Base-by-base conservation (phyloP, 106 monocot species). In the Agapanthus africanus region DNA sequence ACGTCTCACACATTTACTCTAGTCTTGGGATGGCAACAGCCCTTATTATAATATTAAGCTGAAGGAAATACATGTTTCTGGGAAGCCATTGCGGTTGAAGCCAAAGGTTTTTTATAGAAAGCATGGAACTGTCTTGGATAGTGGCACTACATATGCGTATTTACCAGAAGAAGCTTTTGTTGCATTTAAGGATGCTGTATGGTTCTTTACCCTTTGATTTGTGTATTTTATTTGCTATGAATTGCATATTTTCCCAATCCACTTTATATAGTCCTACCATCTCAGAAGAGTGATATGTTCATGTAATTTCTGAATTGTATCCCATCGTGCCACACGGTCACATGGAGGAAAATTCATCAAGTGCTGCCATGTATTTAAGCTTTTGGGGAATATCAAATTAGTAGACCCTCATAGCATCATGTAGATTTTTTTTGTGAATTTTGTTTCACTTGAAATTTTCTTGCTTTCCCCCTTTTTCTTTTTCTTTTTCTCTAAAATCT, bases 91-190 rank as follows among this genome's bases (percentile, higher is more conserved):
- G 71, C 67, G 67, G 11, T 67, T 97, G 61, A 77, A 87, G 46
- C 70, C 86, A 21, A 84, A 66, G 70, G 79, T 89, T 4, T 97
- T 97, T 70, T 70, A 97, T 73, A 66, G 79, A 35, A 82, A 81
- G 69, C 80, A 92, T 52, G 97, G 97, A 65, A 92, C 91, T 61
- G 78, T 97, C 31, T 78, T 97, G 79, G 97, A 97, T 79, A 97
- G 97, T 79, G 97, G 97, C n/a, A 97, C 97, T 15, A 97, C 97
- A 68, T 92, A 87, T 83, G 91, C 97, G 28, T 97, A 97, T 56
- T 71, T 97, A 61, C 91, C 97, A 22, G 78, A 89, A 75, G 70
- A 78, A 54, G 97, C 89, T 65, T 97, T 92, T 79, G 23, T 54
- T n/a, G 84, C 82, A 70, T 88, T 97, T 59, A 79, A 70, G 71